These are phyloP conservation scores for Fusarium armeniacum DNA, from an alignment of 2,329 filamentous ascomycete genomes.

Conservation along the genomic window DNA sequence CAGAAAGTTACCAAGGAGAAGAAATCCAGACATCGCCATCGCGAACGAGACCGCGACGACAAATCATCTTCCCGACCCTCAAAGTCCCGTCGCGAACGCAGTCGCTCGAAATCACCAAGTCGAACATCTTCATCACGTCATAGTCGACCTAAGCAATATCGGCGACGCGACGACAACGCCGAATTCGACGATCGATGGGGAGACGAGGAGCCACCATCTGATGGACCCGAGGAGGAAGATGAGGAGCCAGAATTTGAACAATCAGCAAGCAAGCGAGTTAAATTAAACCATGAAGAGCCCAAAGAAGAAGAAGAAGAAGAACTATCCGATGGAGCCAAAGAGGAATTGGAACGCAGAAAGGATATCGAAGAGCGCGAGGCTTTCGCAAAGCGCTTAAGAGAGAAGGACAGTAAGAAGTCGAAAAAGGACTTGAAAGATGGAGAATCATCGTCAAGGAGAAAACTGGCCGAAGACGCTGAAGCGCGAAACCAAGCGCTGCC, in stretches of 20 bases:
- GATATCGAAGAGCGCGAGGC: conserved; percentile 84
- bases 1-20: conserved; percentile 66
- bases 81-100: conserved; percentile 50
- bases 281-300: conserved; percentile 70
- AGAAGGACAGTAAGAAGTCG: conserved; percentile 77
- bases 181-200: conserved; percentile 86
- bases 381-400: conserved; percentile 80
- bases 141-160: conserved; percentile 59
- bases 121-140: conserved; percentile 46
- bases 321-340: conserved; percentile 71
- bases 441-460: conserved; percentile 69
- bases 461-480: conserved; percentile 67
- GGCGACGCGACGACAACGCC: conserved; percentile 57
- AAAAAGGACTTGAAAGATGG: conserved; percentile 76
- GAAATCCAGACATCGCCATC: conserved; percentile 60
- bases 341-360: conserved; percentile 70
- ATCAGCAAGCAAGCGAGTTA: conserved; percentile 78
- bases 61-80: conserved; percentile 48
- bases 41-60: conserved; percentile 55
- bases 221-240: conserved; percentile 60
- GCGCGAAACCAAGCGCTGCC: conserved; percentile 79
- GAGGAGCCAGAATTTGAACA: conserved; percentile 73
- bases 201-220: conserved; percentile 74
- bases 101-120: conserved; percentile 54
- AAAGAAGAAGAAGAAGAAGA: conserved; percentile 61